These are phyloP conservation scores for Fibroporia radiculosa DNA, from an alignment of 768 basidiomycete genomes.

Conservation along the genomic window DNA sequence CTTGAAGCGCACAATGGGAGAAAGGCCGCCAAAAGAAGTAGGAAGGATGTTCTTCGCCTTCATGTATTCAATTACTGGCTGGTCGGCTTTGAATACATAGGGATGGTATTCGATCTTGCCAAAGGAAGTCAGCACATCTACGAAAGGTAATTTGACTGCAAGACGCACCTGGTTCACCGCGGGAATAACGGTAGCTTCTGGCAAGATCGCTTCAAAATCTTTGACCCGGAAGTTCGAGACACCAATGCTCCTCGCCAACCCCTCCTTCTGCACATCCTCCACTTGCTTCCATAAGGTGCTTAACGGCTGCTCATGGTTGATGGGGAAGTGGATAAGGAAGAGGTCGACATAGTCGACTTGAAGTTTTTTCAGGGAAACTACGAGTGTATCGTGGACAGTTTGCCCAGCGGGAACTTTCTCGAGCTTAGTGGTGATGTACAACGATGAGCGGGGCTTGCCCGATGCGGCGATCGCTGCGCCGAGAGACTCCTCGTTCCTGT, in stretches of 20 bases:
- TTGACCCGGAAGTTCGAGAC: slow-evolving; percentile 47
- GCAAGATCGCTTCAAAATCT: slow-evolving; percentile 36
- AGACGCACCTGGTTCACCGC: slow-evolving; percentile 44
- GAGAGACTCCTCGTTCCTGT: slow-evolving; percentile 30
- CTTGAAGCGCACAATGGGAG: slow-evolving; percentile 27
- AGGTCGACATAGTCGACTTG: slow-evolving; percentile 33
- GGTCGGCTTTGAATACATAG: slow-evolving; percentile 37
- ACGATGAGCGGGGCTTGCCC: slow-evolving; percentile 27
- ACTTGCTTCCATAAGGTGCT: slow-evolving; percentile 36
- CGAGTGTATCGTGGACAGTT: slow-evolving; percentile 29
- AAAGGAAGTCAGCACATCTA: neutral
- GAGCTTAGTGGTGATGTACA: slow-evolving; percentile 41
- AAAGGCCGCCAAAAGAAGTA: slow-evolving; percentile 33
- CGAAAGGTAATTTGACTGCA: neutral
- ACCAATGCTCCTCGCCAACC: slow-evolving; percentile 35
- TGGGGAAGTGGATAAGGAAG: slow-evolving; percentile 36
- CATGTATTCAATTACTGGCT: slow-evolving; percentile 27
- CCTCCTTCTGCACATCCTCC: slow-evolving; percentile 34
- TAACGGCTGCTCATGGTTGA: slow-evolving; percentile 15
- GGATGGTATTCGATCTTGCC: slow-evolving; percentile 46
- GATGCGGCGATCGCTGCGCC: slow-evolving; percentile 26
- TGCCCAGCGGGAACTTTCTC: slow-evolving; percentile 20
- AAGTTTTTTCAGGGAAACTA: slow-evolving; percentile 33
- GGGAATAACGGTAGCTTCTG: slow-evolving; percentile 36
- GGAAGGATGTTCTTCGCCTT: slow-evolving; percentile 31